Conservation (phyloP, 768 basidiomycete species). For the Sistotremastrum niveocremeum region DNA sequence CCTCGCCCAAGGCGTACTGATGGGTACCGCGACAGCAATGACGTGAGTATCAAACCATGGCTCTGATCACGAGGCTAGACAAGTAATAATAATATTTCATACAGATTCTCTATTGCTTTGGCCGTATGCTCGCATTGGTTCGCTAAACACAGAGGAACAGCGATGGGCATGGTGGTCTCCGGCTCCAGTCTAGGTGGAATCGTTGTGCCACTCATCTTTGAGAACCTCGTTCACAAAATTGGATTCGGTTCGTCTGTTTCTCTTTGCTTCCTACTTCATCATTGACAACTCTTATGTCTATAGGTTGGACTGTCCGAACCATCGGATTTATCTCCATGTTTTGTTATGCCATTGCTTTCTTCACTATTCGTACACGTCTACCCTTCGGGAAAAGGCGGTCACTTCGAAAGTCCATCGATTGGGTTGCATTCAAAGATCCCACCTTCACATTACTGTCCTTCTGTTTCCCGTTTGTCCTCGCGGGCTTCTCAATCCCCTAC, state of each 20-base stretch:
- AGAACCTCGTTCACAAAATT: too few relatives aligned
- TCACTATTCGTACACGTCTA: slow-evolving; percentile 28
- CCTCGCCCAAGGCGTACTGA: too few relatives aligned
- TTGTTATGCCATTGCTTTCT: slow-evolving; percentile 32
- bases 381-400: slow-evolving; percentile 9
- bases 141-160: slow-evolving; percentile 49
- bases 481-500: too few relatives aligned
- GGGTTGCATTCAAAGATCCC: slow-evolving; percentile 27
- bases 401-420: slow-evolving; percentile 11
- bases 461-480: too few relatives aligned
- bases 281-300: too few relatives aligned
- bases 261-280: too few relatives aligned
- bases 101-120: slow-evolving; percentile 44
- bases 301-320: slow-evolving; percentile 44
- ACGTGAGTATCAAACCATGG: too few relatives aligned
- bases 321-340: slow-evolving; percentile 37
- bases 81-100: not conserved
- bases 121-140: slow-evolving; percentile 52
- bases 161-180: slow-evolving; percentile 54
- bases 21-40: too few relatives aligned
- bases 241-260: too few relatives aligned
- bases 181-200: slow-evolving; percentile 46
- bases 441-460: slow-evolving; percentile 34
- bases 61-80: too few relatives aligned
- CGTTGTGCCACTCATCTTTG: too few relatives aligned